Percentiles rank a stretch among this genome's conserved stretches.
These are phyloP conservation scores for Citrullus mucosospermus DNA, from an alignment of 306 rosid genomes.

Conservation along the genomic window DNA sequence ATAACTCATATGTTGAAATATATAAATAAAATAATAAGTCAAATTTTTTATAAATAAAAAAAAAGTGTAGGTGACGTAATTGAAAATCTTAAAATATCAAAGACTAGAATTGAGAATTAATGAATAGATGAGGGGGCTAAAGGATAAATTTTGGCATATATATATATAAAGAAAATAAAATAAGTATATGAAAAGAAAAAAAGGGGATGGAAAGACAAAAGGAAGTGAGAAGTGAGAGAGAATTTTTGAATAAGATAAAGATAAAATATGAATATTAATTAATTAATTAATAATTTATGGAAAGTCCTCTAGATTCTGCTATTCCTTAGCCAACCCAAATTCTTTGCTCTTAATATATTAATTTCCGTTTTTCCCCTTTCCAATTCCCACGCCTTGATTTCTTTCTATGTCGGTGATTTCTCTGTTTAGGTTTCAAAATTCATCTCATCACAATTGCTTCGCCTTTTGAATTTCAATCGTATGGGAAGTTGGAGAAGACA, in stretches of 20 bases:
- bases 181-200: no score
- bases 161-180: no score
- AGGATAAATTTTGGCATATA: not conserved
- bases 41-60: no score
- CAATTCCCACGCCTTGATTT: not conserved
- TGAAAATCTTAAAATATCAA: no score
- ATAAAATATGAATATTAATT: not conserved
- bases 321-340: not conserved
- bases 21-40: no score
- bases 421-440: not conserved
- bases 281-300: not conserved
- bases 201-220: not conserved
- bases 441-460: not conserved
- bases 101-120: not conserved
- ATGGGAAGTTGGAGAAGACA: constrained; percentile 64
- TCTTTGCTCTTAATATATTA: not conserved
- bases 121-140: not conserved
- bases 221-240: not conserved
- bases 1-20: no score
- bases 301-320: not conserved
- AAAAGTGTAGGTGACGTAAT: no score
- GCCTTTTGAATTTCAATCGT: not conserved
- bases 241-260: not conserved
- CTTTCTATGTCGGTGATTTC: not conserved
- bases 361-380: not conserved